Base-by-base conservation (phyloP, 176 grass and related monocot genomes). In the Bothriochloa decipiens region DNA sequence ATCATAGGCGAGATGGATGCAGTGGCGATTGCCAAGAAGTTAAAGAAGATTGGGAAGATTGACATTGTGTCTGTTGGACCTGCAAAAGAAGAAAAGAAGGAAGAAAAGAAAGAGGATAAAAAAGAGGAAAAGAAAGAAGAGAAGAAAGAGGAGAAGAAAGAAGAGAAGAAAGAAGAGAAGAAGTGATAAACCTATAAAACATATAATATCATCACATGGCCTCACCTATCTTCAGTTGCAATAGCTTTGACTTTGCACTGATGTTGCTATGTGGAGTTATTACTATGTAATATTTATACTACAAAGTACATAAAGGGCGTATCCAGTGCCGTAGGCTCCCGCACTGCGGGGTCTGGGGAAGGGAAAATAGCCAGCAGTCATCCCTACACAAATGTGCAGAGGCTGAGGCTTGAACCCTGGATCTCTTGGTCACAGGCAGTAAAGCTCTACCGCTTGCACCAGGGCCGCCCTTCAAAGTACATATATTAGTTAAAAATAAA, bases 71-170 rank as follows among this genome's bases (percentile, higher is more conserved):
- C 89, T 13, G 96, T 98, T 68, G 96, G 93, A 40, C 93, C 91
- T 45, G 96, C 93, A 80, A 95, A 95, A 76, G 96, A 92, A 90
- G 93, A 95, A 83, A 93, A 98, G 85, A 98, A 98, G 67, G 87
- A 93, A 55, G 90, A 94, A 29, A 94, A 97, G 77, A 92, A 97
- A 52, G 86, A 92, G 8, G 88, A 94, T 2, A 92, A 94, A 74
- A 94, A 94, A 37, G 87, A 92, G 5, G 90, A 88, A 1, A 97
- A 97, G 53, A 92, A 94, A 84, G 72, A 90, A 0, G 92, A 88
- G 0, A 97, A 97, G 22, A 92, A 94, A 85, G 72, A 92, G 5
- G 90, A 86, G 2, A 97, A 97, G 68, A 92, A 94, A 89, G 72
- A 92, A 9, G 87, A 88, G 4, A 97, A 97, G 65, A 91, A 87